Evolutionary conservation across 23 red algal genomes (phyloP).

Genomic region (Gracilaria caudata): DNA sequence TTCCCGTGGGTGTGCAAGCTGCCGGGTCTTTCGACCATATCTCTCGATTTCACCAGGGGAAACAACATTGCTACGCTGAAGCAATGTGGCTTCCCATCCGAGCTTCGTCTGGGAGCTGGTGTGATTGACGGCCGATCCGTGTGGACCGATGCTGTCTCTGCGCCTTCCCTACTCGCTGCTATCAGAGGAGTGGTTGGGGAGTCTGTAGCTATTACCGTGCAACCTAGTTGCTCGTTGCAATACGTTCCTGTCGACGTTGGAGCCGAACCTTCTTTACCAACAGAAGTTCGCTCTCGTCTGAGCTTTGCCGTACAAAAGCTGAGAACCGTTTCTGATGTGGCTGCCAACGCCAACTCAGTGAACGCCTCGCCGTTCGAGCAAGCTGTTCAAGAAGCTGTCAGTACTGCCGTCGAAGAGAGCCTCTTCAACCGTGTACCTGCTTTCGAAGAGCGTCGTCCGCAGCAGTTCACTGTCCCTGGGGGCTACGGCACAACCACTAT

Average conservation of each 20-base stretch:
- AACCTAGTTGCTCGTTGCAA: slow-evolving; percentile 88
- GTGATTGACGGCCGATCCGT: slow-evolving; percentile 88
- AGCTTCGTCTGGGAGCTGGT: slow-evolving; percentile 60
- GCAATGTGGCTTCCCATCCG: slow-evolving; percentile 46
- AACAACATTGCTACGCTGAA: slow-evolving; percentile 71
- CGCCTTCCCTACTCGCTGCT: slow-evolving; percentile 11
- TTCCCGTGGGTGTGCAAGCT: slow-evolving; percentile 61
- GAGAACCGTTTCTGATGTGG: slow-evolving; percentile 42
- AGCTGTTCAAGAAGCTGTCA: slow-evolving; percentile 11
- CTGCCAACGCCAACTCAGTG: background rate
- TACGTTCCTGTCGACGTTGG: slow-evolving; percentile 78
- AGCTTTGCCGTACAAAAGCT: slow-evolving; percentile 91
- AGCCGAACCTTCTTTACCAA: slow-evolving; percentile 52
- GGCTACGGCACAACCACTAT: slow-evolving; percentile 87
- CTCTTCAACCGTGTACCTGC: slow-evolving; percentile 36
- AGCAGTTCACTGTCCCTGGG: slow-evolving; percentile 66
- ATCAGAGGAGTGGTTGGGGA: slow-evolving; percentile 9
- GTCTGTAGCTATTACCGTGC: slow-evolving; percentile 33
- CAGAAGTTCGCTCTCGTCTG: slow-evolving; percentile 44
- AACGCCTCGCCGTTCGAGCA: background rate
- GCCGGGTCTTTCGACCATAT: slow-evolving; percentile 52
- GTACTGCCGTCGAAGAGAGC: slow-evolving; percentile 34
- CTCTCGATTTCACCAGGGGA: slow-evolving; percentile 76
- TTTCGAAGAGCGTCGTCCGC: slow-evolving; percentile 65
- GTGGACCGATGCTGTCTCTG: slow-evolving; percentile 58